Evolutionary conservation across 2,329 filamentous ascomycete genomes (phyloP), one percentile per base, ranked within the genome.

Genomic region (Colletotrichum navitas): DNA sequence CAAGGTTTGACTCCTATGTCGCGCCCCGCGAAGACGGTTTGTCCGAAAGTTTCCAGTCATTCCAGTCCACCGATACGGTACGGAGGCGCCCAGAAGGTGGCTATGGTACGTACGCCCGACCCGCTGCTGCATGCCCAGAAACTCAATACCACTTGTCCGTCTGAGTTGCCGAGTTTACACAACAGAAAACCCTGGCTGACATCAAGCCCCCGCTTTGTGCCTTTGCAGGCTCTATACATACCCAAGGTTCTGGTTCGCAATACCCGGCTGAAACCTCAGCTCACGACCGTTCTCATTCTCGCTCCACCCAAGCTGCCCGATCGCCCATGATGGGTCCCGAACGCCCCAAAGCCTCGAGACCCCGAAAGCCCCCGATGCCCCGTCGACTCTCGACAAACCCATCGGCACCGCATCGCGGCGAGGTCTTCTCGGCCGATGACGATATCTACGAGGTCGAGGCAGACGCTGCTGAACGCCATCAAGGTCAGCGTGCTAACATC

Each of bases 371-470:
- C 24, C 83, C 88, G 14, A 89, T 95, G 81, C 81, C 88, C 69
- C 91, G 94, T 75, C 91, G 94, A 73, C 86, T 91, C 69, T 95
- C 94, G 1, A 94, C 94, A 32, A 93, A 89, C 68, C 81, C 81
- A 10, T 86, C 90, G 77, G 90, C 90, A 51, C 94, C 94, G 3
- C 90, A 95, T 79, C 92, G 94, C 65, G 93, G 95, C 39, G 93
- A 93, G 73, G 87, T 95, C 72, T 98, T 97, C 82, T 98, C 95
- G 0, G 94, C 94, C 59, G 95, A 98, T 79, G 95, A 98, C 80
- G 94, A 94, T 78, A 85, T 91, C 32, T 87, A 90, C 74, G 95
- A 98, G 81, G 90, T 97, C 26, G 91, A 93, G 78, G 89, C 89
- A 73, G 93, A 94, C 77, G 72, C 72, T 11, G 82, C 82, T 55